A percentile compares a stretch with the other conserved stretches of the same genome.
Evolutionary conservation across 768 basidiomycete genomes (phyloP).

Genomic region (Auriscalpium vulgare): DNA sequence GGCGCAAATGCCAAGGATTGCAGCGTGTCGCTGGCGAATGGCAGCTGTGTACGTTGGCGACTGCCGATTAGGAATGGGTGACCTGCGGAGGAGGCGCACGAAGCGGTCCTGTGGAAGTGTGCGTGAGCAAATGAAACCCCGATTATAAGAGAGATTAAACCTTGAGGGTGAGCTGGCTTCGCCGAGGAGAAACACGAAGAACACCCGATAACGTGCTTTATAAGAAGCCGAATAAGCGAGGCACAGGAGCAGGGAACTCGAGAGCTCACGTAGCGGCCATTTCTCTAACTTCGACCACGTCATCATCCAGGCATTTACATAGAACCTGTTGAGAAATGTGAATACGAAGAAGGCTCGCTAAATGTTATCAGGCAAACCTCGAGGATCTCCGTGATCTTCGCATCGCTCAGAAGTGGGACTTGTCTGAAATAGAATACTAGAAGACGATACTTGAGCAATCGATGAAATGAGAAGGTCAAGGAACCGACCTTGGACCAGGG

Average conservation of each 20-base stretch:
- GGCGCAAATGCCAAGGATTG: slow-evolving; percentile 90
- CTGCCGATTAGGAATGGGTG: slow-evolving; percentile 55
- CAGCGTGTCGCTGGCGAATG: slow-evolving; percentile 77
- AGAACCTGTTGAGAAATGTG: slow-evolving; percentile 44
- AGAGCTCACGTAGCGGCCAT: slow-evolving; percentile 71
- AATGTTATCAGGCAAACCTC: slow-evolving; percentile 40
- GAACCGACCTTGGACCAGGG: slow-evolving; percentile 63
- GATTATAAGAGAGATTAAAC: slow-evolving; percentile 26
- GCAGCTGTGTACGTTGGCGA: slow-evolving; percentile 61
- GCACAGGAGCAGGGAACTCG: not conserved
- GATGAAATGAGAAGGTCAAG: not conserved
- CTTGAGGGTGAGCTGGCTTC: slow-evolving; percentile 69
- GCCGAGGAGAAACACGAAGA: slow-evolving; percentile 70
- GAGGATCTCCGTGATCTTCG: slow-evolving; percentile 69
- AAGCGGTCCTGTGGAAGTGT: slow-evolving; percentile 56
- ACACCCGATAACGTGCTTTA: slow-evolving; percentile 73
- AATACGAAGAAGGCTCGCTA: not conserved
- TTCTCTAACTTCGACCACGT: slow-evolving; percentile 83
- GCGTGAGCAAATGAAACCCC: slow-evolving; percentile 13
- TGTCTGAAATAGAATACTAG: slow-evolving; percentile 88
- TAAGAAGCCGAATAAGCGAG: not conserved
- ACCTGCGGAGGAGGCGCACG: slow-evolving; percentile 60
- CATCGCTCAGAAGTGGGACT: slow-evolving; percentile 70
- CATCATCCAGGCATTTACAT: slow-evolving; percentile 76
- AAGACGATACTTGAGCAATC: not conserved